Base-by-base conservation (phyloP, 2,329 filamentous ascomycete genomes). In the Phialophora chinensis region DNA sequence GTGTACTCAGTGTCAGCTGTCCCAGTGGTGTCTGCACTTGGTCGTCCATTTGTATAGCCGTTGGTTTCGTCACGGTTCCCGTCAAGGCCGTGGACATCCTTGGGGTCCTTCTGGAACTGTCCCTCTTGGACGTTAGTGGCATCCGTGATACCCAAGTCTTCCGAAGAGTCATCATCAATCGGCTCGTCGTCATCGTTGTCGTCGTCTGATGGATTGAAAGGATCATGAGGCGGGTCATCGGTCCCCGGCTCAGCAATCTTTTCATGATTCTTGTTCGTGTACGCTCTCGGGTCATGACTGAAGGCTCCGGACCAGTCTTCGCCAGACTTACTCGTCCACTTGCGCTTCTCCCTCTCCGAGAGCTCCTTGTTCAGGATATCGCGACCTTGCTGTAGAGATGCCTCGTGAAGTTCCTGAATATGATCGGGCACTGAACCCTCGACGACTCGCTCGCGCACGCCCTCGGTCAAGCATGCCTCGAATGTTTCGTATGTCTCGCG, bases 401-500 rank as follows among this genome's bases (percentile, higher is more conserved):
- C 83, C 33, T 96, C 91, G 76, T 98, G 94, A 11, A 97, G 82
- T 73, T 90, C 85, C 76, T 91, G 87, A 0, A 94, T 85, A 11
- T 86, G 80, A 0, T 88, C 86, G 0, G 93, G 91, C 0, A 97
- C 82, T 73, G 96, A 90, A 27, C 88, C 85, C 10, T 85, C 81
- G 0, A 97, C 92, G 31, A 87, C 85, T 63, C 88, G 86, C 14
- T 84, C 79, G 1, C 95, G 88, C 0, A 97, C 91, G 12, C 94
- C 94, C 77, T 98, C 93, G 0, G 92, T 88, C 49, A 90, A 87
- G 76, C 94, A 97, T 0, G 93, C 91, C 77, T 97, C 93, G 92
- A 93, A 98, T 0, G 90, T 91, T 80, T 98, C 94, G 70, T 92
- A 96, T 0, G 93, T 97, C 81, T 98, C 95, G 35, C 94, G 89